A percentile compares a stretch with the other conserved stretches of the same genome.
Evolutionary conservation across 1,284 basidiomycete species (phyloP).

Genomic region (Fistulinella cinereoalba): DNA sequence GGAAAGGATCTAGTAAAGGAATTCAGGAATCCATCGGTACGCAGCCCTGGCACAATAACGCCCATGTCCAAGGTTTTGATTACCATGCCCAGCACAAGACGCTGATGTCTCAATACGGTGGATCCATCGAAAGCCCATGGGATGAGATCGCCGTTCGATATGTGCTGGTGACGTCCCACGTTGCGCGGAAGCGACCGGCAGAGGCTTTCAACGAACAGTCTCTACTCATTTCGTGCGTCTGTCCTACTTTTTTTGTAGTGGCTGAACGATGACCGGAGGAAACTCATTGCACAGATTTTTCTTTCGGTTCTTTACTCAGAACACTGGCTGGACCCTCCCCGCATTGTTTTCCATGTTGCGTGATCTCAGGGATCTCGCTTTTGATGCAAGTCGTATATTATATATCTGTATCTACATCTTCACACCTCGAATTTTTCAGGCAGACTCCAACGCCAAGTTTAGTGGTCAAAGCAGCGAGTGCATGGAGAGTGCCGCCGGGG

Average conservation of each 20-base stretch:
- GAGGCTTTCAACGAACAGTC: conserved; percentile 79
- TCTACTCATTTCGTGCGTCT: conserved; percentile 58
- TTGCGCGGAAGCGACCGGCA: conserved; percentile 57
- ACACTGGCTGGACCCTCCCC: conserved; percentile 81
- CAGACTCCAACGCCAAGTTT: conserved; percentile 61
- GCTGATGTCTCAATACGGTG: conserved; percentile 56
- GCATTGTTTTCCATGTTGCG: conserved; percentile 75
- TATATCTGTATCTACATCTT: neutral
- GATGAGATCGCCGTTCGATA: conserved; percentile 81
- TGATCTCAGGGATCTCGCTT: conserved; percentile 79
- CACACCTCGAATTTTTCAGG: conserved; percentile 40
- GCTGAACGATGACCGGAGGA: neutral
- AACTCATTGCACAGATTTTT: conserved; percentile 52
- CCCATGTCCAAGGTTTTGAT: neutral
- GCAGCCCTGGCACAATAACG: conserved; percentile 22
- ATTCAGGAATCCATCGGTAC: conserved; percentile 64
- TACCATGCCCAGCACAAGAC: conserved; percentile 39
- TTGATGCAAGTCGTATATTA: conserved; percentile 48
- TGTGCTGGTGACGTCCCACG: conserved; percentile 66
- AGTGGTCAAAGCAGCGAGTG: conserved; percentile 62
- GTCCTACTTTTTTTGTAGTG: neutral
- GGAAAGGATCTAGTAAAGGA: conserved; percentile 71
- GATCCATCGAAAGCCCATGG: conserved; percentile 68
- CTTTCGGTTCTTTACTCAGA: conserved; percentile 71
- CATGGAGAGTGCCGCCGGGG: conserved; percentile 90